Conservation (phyloP, 257 asterid genomes). For the Salvia splendens region DNA sequence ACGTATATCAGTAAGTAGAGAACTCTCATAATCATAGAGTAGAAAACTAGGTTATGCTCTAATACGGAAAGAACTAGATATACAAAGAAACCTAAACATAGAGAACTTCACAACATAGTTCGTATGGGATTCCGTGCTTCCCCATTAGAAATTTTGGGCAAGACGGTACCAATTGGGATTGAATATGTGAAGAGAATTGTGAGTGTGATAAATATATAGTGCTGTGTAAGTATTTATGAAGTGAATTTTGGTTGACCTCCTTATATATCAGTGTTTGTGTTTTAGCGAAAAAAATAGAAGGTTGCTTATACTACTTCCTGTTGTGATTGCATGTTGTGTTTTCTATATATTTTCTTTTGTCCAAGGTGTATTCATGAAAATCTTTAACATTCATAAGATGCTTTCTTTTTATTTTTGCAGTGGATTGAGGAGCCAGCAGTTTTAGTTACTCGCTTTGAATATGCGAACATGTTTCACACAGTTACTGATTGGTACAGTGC, state of each 20-base stretch:
- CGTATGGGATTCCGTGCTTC: not conserved
- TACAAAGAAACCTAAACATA: too few relatives aligned
- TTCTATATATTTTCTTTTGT: not conserved
- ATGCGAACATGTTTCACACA: slow-evolving; percentile 95
- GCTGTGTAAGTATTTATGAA: not conserved
- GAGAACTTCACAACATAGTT: not conserved
- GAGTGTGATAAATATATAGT: not conserved
- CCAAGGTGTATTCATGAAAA: not conserved
- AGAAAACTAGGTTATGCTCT: too few relatives aligned
- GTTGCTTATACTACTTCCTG: slow-evolving; percentile 10
- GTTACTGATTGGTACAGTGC: slow-evolving; percentile 97
- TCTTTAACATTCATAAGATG: slow-evolving; percentile 27
- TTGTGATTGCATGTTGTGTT: slow-evolving; percentile 2
- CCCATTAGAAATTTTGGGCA: not conserved
- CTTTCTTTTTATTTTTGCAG: slow-evolving; percentile 48
- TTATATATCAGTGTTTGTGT: not conserved
- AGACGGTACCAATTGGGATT: not conserved
- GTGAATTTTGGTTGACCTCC: not conserved
- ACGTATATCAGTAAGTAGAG: too few relatives aligned
- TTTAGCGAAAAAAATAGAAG: slow-evolving; percentile 3
- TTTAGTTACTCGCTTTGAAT: slow-evolving; percentile 86
- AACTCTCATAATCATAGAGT: too few relatives aligned
- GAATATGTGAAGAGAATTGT: not conserved
- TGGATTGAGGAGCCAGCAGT: slow-evolving; percentile 96
- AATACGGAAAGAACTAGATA: too few relatives aligned